These are phyloP conservation scores for Bryopsis sp. DNA, from an alignment of 139 green algal genomes.

Conservation along the genomic window DNA sequence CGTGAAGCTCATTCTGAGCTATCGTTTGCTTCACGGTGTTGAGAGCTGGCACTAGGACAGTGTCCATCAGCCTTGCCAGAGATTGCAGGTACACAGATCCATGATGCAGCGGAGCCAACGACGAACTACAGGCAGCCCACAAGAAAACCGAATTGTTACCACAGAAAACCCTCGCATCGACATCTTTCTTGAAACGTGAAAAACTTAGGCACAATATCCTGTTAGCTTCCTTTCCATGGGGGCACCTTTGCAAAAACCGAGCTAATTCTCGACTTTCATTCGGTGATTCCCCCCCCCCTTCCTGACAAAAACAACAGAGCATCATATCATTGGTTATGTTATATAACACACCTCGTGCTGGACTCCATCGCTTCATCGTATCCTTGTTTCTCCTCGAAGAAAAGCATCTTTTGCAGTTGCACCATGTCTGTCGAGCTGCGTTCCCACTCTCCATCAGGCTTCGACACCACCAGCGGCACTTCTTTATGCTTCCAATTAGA, in stretches of 20 bases:
- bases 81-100: not conserved
- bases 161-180: too few relatives aligned
- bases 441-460: not conserved
- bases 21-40: not conserved
- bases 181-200: too few relatives aligned
- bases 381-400: not conserved
- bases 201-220: too few relatives aligned
- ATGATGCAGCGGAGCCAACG: not conserved
- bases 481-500: not conserved
- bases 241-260: too few relatives aligned
- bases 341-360: not conserved
- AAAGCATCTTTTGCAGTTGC: not conserved
- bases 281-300: too few relatives aligned
- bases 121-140: not conserved
- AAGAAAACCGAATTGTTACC: not conserved
- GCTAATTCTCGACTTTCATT: too few relatives aligned
- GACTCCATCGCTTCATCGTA: not conserved
- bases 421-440: not conserved
- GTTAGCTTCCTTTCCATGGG: too few relatives aligned
- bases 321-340: too few relatives aligned
- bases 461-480: not conserved
- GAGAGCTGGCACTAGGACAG: not conserved
- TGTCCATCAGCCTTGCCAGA: not conserved
- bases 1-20: not conserved
- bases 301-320: too few relatives aligned